Evolutionary conservation across 805 yeast species (phyloP).

Genomic region (Candida parachauliodes): DNA sequence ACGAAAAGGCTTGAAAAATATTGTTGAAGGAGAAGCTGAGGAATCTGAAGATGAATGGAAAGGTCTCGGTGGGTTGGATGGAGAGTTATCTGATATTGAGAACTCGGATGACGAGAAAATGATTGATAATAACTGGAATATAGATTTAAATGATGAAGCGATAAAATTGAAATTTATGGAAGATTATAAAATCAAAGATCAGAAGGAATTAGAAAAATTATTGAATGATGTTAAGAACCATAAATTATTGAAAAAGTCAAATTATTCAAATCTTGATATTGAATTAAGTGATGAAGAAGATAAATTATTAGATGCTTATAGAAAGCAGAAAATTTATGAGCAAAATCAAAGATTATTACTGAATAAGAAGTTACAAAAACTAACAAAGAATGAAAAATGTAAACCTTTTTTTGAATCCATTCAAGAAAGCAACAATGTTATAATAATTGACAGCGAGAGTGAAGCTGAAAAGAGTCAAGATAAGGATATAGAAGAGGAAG

Average conservation of each 20-base stretch:
- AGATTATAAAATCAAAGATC: conserved; percentile 60
- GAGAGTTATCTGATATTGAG: conserved; percentile 50
- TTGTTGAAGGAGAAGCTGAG: conserved; percentile 79
- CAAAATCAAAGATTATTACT: conserved; percentile 49
- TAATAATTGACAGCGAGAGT: conserved; percentile 22
- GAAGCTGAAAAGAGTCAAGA: conserved; percentile 24
- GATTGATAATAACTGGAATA: conserved; percentile 66
- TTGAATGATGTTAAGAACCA: conserved; percentile 72
- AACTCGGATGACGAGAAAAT: conserved; percentile 74
- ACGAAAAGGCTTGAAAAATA: conserved; percentile 51
- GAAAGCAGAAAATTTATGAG: conserved; percentile 39
- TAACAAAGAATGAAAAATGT: conserved; percentile 53
- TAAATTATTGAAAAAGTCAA: conserved; percentile 56
- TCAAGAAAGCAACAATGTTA: conserved; percentile 41
- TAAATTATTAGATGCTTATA: conserved; percentile 47
- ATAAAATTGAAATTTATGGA: conserved; percentile 55
- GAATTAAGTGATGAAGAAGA: conserved; percentile 78
- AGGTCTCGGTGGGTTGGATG: conserved; percentile 75
- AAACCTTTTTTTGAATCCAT: conserved; percentile 67
- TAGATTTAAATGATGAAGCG: conserved; percentile 55
- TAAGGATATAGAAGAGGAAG: conserved; percentile 14
- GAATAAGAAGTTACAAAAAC: conserved; percentile 38
- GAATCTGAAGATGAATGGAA: conserved; percentile 90
- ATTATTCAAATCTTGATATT: conserved; percentile 50
- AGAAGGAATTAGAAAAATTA: conserved; percentile 60